Evolutionary conservation across 306 rosid species (phyloP), one percentile per base, ranked within the genome.

Genomic region (Clitoria ternatea): DNA sequence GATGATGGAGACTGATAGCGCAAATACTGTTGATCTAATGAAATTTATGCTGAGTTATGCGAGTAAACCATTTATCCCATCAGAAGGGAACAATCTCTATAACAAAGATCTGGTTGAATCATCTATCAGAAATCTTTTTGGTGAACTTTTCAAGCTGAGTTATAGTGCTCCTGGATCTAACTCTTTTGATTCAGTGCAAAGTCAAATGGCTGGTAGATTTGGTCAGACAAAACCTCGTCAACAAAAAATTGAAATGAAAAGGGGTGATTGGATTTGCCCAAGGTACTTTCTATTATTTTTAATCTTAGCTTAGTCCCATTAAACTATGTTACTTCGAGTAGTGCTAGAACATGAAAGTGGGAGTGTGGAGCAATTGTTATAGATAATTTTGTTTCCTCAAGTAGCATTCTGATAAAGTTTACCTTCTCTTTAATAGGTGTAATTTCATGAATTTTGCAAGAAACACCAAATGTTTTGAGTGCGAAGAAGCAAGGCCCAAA

Each of bases 381-480:
- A 36, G 73, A 63, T 26, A 8, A 15, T 55, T 55, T 70, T 33
- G 12, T 49, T 26, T 30, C 50, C 37, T 48, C 40, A 17, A 22
- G 64, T 48, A 32, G 26, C 44, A 62, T 67, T 15, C 61, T 66
- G 30, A 70, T 75, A 22, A 22, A 56, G 13, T 53, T 20, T 17
- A 8, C 37, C 3, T 40, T 3, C 70, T 66, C 44, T 70, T 24
- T 50, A 60, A 33, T 78, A 94, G 99, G 89, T 94, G 99, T 85
- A 89, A 68, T 89, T 94, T 94, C 79, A 87, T 94, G 97, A 94
- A 94, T 84, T 94, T 94, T 65, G 96, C 99, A 20, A 86, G 89
- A 79, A 94, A 94, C 76, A 42, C 77, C 10, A 87, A 91, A 76
- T 94, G 99, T 73, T 96, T 87, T 3, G 95, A 94, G 66, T 94